Evolutionary conservation across 2,329 filamentous ascomycete genomes (phyloP).

Genomic region (Chlorencoelia australis): DNA sequence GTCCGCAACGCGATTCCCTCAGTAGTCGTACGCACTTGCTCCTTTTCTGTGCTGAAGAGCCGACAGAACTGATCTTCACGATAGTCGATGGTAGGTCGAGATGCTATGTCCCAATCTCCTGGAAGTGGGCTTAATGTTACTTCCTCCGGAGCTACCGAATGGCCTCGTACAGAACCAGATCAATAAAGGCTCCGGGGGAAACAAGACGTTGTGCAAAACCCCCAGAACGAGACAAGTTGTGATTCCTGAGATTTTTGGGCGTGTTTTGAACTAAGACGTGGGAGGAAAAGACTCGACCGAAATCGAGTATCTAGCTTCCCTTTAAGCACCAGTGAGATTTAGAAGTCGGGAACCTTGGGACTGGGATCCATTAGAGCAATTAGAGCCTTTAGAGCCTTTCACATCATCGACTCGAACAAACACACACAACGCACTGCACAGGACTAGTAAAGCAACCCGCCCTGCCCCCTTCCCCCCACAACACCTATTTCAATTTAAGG

Average conservation of each 20-base stretch:
- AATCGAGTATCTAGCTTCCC: slow-evolving; percentile 12
- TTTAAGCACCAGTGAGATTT: too few relatives aligned
- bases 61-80: slow-evolving; percentile 13
- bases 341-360: too few relatives aligned
- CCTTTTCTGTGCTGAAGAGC: slow-evolving; percentile 1
- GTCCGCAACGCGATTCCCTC: slow-evolving; percentile 1
- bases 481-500: too few relatives aligned
- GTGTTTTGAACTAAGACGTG: slow-evolving; percentile 6
- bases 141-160: slow-evolving; percentile 14
- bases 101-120: slow-evolving; percentile 13
- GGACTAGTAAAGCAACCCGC: too few relatives aligned
- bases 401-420: too few relatives aligned
- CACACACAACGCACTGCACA: too few relatives aligned
- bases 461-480: too few relatives aligned
- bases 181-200: slow-evolving; percentile 14
- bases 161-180: slow-evolving; percentile 12
- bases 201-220: slow-evolving; percentile 11
- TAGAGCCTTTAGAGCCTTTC: too few relatives aligned
- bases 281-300: slow-evolving; percentile 6
- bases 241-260: slow-evolving; percentile 1
- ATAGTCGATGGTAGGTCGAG: background rate
- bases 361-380: too few relatives aligned
- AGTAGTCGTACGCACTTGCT: slow-evolving; percentile 9
- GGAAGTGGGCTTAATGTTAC: slow-evolving; percentile 15
- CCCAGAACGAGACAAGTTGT: slow-evolving; percentile 1